phyloP scores from a whole-genome alignment of 805 yeast species.

The Teunomyces gatunensis region DNA sequence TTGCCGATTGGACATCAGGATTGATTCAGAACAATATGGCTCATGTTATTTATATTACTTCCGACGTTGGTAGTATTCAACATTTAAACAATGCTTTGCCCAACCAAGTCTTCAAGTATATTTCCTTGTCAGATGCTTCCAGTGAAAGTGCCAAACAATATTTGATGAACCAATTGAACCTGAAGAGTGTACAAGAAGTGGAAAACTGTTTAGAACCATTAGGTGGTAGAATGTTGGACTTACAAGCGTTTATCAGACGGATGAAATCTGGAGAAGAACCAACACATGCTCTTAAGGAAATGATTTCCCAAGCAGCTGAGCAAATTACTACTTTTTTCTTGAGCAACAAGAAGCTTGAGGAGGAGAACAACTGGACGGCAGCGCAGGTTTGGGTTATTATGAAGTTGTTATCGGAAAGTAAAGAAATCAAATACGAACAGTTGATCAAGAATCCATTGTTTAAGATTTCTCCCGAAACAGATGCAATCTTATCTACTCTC shows the following conservation, averaged over 20 bases:
- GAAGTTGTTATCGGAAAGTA: slow-evolving; percentile 54
- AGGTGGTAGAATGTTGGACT: slow-evolving; percentile 94
- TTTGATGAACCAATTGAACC: slow-evolving; percentile 54
- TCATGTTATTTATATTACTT: slow-evolving; percentile 84
- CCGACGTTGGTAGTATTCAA: slow-evolving; percentile 76
- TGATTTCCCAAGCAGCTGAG: slow-evolving; percentile 81
- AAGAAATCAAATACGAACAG: slow-evolving; percentile 47
- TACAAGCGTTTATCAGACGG: slow-evolving; percentile 86
- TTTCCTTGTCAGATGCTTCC: slow-evolving; percentile 80
- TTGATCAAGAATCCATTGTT: slow-evolving; percentile 58
- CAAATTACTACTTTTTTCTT: slow-evolving; percentile 82
- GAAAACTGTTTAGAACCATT: slow-evolving; percentile 65
- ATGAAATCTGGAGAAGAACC: slow-evolving; percentile 87
- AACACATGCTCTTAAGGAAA: slow-evolving; percentile 67
- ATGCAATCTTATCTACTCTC: slow-evolving; percentile 55
- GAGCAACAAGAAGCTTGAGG: slow-evolving; percentile 20
- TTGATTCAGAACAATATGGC: slow-evolving; percentile 77
- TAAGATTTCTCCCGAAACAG: slow-evolving; percentile 48
- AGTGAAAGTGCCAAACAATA: slow-evolving; percentile 65
- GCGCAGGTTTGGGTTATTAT: slow-evolving; percentile 90
- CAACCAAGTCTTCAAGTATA: slow-evolving; percentile 76
- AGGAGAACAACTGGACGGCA: slow-evolving; percentile 53
- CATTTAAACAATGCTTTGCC: slow-evolving; percentile 73
- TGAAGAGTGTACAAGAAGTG: slow-evolving; percentile 36
- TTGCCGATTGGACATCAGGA: slow-evolving; percentile 88